A percentile compares a stretch with the other conserved stretches of the same genome.
These are phyloP conservation scores for Fusarium torreyae DNA, from an alignment of 2,329 filamentous ascomycete genomes.

Conservation along the genomic window DNA sequence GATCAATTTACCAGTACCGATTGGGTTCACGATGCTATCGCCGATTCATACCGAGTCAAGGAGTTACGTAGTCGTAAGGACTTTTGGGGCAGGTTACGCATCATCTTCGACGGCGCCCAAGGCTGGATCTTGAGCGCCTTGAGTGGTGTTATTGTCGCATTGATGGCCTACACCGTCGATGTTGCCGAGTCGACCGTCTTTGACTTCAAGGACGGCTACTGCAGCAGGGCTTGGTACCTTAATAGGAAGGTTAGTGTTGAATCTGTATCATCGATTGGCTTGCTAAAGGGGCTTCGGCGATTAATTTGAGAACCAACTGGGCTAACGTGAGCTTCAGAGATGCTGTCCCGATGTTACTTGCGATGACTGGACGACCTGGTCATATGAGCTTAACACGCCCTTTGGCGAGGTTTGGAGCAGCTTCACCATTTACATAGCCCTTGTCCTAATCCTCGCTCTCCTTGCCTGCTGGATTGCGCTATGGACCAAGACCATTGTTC, in stretches of 20 bases:
- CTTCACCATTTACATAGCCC: constrained; percentile 80
- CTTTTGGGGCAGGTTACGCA: constrained; percentile 82
- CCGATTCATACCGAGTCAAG: constrained; percentile 91
- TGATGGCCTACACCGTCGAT: constrained; percentile 90
- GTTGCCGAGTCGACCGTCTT: constrained; percentile 88
- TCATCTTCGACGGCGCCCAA: constrained; percentile 88
- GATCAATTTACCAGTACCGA: constrained; percentile 98
- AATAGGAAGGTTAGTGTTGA: constrained; percentile 73
- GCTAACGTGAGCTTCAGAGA: constrained; percentile 54
- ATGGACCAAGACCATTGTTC: constrained; percentile 93
- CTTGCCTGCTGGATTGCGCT: constrained; percentile 85
- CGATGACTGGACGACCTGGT: constrained; percentile 71
- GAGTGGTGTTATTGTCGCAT: constrained; percentile 87
- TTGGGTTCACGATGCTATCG: constrained; percentile 98
- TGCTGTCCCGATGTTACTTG: constrained; percentile 71
- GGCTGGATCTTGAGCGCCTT: constrained; percentile 95
- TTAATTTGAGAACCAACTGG: background rate
- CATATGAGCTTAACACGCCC: constrained; percentile 63
- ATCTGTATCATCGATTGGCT: background rate
- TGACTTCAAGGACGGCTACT: constrained; percentile 93
- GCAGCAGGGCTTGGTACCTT: constrained; percentile 77
- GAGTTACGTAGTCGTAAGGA: constrained; percentile 85
- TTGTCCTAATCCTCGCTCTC: constrained; percentile 78
- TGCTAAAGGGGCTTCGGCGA: background rate
- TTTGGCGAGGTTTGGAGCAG: constrained; percentile 76